Evolutionary conservation across 1,284 basidiomycete species (phyloP), one percentile per base, ranked within the genome.

Genomic region (Ustilago esculenta): DNA sequence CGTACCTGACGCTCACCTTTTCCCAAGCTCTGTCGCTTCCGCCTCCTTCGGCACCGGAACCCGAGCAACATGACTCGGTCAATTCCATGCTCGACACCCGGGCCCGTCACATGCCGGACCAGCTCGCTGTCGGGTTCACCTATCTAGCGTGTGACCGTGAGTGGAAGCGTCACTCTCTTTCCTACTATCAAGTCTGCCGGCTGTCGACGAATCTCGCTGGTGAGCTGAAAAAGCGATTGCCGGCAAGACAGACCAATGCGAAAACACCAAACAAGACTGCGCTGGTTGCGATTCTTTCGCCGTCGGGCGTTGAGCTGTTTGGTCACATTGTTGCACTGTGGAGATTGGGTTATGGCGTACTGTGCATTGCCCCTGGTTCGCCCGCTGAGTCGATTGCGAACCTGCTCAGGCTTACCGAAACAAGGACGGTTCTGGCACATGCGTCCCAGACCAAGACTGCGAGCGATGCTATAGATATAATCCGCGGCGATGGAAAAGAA

Each of bases 371-470:
- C 5, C 41, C 53, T 74, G 83, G 37, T 70, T 81, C 88, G 76
- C 86, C 86, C 0, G 82, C 85, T 0, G 82, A 86, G 0, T 87
- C 87, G 4, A 84, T 87, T 25, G 86, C 86, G 0, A 87, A 88
- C 71, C 81, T 89, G 39, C 82, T 85, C 72, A 83, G 84, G 33
- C 73, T 83, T n/a, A 88, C 87, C 1, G 78, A 84, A 10, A 80
- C 85, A 0, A 79, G 82, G 0, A 84, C 85, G 55, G 65, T 89
- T 18, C 84, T 88, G 51, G 85, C 84, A 46, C 84, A 85, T 9
- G 40, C 58, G 4, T 76, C 72, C 8, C 83, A 83, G 57, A 64
- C 80, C 7, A 83, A 83, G 50, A 84, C 84, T 56, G 80, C 76
- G 2, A 53, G 75, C 15, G 47, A 37, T 18, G 51, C 50, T 11